Evolutionary conservation across 257 asterid species (phyloP).

Genomic region (Nicotiana benthamiana): DNA sequence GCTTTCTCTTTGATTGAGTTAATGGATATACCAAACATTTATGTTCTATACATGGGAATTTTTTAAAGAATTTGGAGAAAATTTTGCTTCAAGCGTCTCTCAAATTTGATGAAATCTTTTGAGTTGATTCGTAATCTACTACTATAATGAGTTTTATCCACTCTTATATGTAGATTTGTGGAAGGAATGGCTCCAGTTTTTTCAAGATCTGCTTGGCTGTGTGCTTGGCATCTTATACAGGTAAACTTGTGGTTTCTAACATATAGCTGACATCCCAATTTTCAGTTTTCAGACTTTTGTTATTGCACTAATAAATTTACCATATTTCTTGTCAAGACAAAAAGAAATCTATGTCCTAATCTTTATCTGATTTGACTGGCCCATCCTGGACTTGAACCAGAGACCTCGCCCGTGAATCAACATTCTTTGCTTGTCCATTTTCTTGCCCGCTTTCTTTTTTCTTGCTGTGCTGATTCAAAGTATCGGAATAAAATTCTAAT

Average conservation of each 20-base stretch:
- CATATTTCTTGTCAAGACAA: background rate
- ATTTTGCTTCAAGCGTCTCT: background rate
- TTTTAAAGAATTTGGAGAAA: background rate
- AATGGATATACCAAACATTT: background rate
- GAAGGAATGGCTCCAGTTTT: slow-evolving; percentile 99
- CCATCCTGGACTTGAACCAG: too few species aligned
- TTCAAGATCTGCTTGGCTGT: slow-evolving; percentile 88
- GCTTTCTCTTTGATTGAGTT: background rate
- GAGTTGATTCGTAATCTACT: background rate
- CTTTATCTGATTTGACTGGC: too few species aligned
- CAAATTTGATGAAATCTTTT: background rate
- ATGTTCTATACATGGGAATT: background rate
- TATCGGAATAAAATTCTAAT: background rate
- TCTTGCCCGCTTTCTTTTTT: background rate
- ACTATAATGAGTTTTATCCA: background rate
- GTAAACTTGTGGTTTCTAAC: slow-evolving; percentile 17
- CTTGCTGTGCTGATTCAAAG: background rate
- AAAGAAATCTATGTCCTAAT: background rate
- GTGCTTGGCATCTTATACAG: slow-evolving; percentile 99
- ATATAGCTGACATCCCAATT: background rate
- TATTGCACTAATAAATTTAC: background rate
- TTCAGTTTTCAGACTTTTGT: background rate
- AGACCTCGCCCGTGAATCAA: too few species aligned
- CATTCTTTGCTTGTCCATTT: background rate
- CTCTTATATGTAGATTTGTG: slow-evolving; percentile 59